Evolutionary conservation across 192 early-diverging fungal species (phyloP).

Genomic region (Coemansia sp.): DNA sequence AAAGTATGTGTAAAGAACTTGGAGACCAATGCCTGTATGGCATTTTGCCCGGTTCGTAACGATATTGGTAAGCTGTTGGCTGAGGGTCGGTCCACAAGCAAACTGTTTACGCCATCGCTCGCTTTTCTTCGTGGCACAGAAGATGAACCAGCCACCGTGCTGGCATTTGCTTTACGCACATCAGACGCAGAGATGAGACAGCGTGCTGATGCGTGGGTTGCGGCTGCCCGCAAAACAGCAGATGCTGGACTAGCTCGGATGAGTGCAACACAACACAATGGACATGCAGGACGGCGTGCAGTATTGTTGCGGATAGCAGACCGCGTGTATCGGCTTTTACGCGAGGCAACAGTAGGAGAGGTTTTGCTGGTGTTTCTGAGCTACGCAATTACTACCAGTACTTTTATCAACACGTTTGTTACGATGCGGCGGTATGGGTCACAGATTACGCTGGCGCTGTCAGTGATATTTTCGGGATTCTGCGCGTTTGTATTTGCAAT

Average conservation of each 20-base stretch:
- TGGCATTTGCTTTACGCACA: slow-evolving; percentile 51
- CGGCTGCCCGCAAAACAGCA: slow-evolving; percentile 18
- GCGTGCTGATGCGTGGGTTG: slow-evolving; percentile 29
- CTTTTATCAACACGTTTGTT: slow-evolving; percentile 74
- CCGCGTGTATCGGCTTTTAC: slow-evolving; percentile 63
- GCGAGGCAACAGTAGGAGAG: slow-evolving; percentile 73
- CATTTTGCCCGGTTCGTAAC: slow-evolving; percentile 59
- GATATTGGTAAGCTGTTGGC: slow-evolving; percentile 13
- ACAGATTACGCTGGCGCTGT: slow-evolving; percentile 70
- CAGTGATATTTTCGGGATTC: slow-evolving; percentile 69
- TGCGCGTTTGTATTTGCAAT: slow-evolving; percentile 77
- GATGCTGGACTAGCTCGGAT: slow-evolving; percentile 27
- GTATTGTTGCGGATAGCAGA: slow-evolving; percentile 36
- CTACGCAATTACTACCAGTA: slow-evolving; percentile 79
- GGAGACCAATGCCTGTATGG: slow-evolving; percentile 50
- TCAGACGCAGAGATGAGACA: slow-evolving; percentile 8
- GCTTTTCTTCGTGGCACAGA: slow-evolving; percentile 51
- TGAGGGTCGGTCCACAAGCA: slow-evolving; percentile 15
- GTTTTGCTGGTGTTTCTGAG: slow-evolving; percentile 74
- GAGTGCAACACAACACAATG: slow-evolving; percentile 1
- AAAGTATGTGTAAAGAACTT: slow-evolving; percentile 49
- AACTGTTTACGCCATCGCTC: slow-evolving; percentile 37
- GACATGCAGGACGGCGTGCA: not conserved
- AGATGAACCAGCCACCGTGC: slow-evolving; percentile 32
- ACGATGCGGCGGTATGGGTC: slow-evolving; percentile 88